A percentile compares a stretch with the other conserved stretches of the same genome.
phyloP scores from a whole-genome alignment of 306 rosid genomes.

The Datisca glomerata region DNA sequence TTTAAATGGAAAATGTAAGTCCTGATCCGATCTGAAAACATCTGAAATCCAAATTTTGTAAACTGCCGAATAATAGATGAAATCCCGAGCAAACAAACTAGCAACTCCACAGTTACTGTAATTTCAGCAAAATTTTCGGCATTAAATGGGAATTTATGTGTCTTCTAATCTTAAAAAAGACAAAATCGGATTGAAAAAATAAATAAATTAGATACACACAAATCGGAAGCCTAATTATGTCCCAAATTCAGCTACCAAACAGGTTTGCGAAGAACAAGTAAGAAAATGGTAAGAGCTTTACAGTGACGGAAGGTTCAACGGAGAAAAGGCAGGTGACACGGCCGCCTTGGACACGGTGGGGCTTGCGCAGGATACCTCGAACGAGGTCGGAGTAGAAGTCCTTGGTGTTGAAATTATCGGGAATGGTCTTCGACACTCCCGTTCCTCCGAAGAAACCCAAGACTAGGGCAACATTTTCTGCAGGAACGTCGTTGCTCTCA shows the following conservation, averaged over 20 bases:
- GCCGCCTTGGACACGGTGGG: constrained; percentile 18
- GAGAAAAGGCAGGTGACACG: constrained; percentile 27
- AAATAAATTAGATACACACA: background rate
- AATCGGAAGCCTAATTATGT: background rate
- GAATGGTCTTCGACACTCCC: constrained; percentile 14
- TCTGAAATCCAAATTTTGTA: background rate
- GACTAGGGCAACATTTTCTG: too few species aligned
- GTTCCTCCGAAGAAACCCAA: constrained; percentile 4
- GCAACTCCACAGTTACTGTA: too few species aligned
- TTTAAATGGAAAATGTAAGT: background rate
- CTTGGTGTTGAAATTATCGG: constrained; percentile 14
- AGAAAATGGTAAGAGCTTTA: constrained; percentile 2
- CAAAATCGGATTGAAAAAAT: background rate
- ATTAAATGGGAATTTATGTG: background rate
- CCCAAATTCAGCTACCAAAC: background rate
- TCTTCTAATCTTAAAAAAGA: background rate
- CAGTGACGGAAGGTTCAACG: constrained; percentile 21
- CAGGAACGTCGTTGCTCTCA: too few species aligned
- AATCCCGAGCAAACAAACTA: too few species aligned
- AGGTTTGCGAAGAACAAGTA: background rate
- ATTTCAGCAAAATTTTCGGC: background rate
- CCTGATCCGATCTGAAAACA: too few species aligned
- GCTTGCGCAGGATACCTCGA: constrained; percentile 14
- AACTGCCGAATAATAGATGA: background rate
- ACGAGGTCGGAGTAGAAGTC: constrained; percentile 20